phyloP scores from a whole-genome alignment of 768 basidiomycete species.

The Dacryopinax primogenitus region DNA sequence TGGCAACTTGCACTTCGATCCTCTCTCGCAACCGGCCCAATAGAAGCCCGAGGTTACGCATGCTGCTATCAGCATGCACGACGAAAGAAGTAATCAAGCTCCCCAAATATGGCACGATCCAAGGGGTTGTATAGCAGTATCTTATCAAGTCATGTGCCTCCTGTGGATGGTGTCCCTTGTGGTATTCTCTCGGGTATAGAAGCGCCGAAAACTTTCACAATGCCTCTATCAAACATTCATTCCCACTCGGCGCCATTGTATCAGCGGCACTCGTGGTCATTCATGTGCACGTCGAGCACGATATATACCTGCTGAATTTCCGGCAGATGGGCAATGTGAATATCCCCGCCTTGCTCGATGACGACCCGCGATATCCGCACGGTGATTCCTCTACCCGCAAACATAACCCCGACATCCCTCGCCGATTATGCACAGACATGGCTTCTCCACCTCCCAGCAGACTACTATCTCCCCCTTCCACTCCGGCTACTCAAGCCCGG shows the following conservation, averaged over 20 bases:
- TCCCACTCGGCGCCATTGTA: background rate
- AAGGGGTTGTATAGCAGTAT: background rate
- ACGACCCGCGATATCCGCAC: background rate
- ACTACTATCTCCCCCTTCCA: background rate
- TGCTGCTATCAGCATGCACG: background rate
- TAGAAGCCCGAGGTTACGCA: background rate
- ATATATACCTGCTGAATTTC: background rate
- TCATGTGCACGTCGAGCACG: background rate
- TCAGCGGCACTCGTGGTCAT: background rate
- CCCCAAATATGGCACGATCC: background rate
- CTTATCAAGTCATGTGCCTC: background rate
- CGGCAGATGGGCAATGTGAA: background rate
- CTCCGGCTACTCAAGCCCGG: background rate
- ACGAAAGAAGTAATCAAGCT: background rate
- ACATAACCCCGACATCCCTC: background rate
- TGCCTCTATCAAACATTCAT: background rate
- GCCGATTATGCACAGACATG: background rate
- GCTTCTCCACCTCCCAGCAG: background rate
- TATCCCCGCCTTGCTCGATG: background rate
- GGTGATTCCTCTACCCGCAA: background rate
- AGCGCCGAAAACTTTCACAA: background rate
- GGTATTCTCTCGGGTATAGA: background rate
- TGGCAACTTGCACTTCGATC: background rate
- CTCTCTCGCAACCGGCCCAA: background rate
- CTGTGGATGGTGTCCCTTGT: background rate